phyloP scores from a whole-genome alignment of 2,329 filamentous ascomycete genomes.

The Fusarium sterilihyphosum region DNA sequence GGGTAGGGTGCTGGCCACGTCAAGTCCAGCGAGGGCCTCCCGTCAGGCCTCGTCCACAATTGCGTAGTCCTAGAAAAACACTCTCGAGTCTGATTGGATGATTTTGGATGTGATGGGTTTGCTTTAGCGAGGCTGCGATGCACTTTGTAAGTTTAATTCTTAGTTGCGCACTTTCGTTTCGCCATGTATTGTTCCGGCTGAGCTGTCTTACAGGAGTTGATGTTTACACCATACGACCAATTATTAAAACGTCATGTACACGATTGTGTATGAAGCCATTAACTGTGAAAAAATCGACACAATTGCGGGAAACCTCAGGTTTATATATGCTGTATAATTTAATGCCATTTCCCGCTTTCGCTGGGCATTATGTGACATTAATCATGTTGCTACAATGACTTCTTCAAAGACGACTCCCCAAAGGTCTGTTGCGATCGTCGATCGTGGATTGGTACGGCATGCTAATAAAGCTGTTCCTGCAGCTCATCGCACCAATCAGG shows the following conservation, averaged over 20 bases:
- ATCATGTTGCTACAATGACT: too few relatives aligned
- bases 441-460: rapidly evolving
- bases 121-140: background rate
- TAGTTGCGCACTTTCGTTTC: rapidly evolving
- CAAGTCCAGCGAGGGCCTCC: background rate
- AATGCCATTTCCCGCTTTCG: background rate
- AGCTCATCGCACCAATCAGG: rapidly evolving
- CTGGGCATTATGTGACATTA: rapidly evolving
- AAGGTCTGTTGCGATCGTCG: background rate
- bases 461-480: background rate
- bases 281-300: too few relatives aligned
- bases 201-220: rapidly evolving
- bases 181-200: rapidly evolving
- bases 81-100: too few relatives aligned
- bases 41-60: background rate
- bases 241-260: rapidly evolving
- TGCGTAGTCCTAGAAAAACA: background rate
- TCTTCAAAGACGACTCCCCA: rapidly evolving
- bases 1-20: background rate
- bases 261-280: background rate
- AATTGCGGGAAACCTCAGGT: rapidly evolving
- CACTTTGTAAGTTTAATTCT: rapidly evolving
- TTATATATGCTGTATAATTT: background rate
- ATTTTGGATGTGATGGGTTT: rapidly evolving
- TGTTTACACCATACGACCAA: rapidly evolving